These are phyloP conservation scores for Blastomyces parvus DNA, from an alignment of 2,329 filamentous ascomycete species.

Conservation along the genomic window DNA sequence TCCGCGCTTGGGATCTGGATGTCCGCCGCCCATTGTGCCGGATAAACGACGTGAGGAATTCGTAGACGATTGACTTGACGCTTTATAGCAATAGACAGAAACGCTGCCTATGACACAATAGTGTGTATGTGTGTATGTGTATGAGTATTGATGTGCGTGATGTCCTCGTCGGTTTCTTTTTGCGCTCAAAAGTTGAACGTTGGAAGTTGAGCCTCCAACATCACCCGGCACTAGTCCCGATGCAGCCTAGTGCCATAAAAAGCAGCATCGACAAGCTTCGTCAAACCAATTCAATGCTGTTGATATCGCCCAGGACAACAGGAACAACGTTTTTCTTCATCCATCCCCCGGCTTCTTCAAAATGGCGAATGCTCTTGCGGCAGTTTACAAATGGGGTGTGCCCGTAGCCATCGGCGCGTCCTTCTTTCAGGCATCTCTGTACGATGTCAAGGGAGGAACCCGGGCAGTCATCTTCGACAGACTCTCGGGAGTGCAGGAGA, in stretches of 20 bases:
- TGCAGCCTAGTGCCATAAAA: slow-evolving; percentile 25
- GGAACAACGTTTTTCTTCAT: slow-evolving; percentile 10
- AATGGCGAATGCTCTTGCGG: slow-evolving; percentile 41
- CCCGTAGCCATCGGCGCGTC: slow-evolving; percentile 61
- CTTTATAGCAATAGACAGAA: not conserved
- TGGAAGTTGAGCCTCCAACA: slow-evolving; percentile 15
- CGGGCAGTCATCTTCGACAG: slow-evolving; percentile 98
- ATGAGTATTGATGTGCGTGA: not conserved
- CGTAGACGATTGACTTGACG: not conserved
- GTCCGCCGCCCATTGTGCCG: slow-evolving; percentile 28
- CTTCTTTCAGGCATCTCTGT: slow-evolving; percentile 66
- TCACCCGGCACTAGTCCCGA: slow-evolving; percentile 28
- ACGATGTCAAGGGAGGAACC: slow-evolving; percentile 92
- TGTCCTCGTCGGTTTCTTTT: slow-evolving; percentile 18
- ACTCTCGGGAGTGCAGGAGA: slow-evolving; percentile 80
- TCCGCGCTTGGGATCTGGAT: slow-evolving; percentile 36
- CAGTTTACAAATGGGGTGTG: slow-evolving; percentile 47
- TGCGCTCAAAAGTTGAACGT: slow-evolving; percentile 19
- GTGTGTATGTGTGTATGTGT: not conserved
- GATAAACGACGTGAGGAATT: slow-evolving; percentile 5
- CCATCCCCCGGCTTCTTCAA: slow-evolving; percentile 12
- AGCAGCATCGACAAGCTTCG: slow-evolving; percentile 19
- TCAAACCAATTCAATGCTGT: slow-evolving; percentile 4
- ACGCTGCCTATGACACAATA: not conserved
- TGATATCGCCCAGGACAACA: not conserved